Percentiles rank a stretch among this genome's conserved stretches.
phyloP scores from a whole-genome alignment of 2,329 filamentous ascomycete species.

The Nectriaceae sp. region DNA sequence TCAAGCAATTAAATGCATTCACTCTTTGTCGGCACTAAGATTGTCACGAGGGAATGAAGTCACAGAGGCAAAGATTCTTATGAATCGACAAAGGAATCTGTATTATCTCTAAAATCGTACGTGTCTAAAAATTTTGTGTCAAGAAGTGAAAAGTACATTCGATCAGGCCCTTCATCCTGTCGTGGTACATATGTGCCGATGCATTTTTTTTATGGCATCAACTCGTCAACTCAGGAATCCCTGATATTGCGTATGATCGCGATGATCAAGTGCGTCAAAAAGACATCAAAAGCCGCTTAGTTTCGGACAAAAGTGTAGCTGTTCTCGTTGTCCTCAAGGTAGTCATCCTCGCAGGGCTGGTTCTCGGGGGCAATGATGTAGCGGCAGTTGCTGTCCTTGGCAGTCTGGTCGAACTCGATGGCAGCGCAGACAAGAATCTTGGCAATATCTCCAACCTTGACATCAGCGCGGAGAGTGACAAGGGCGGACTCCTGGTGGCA shows the following conservation, averaged over 20 bases:
- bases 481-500: slow-evolving; percentile 23
- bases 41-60: too few species aligned
- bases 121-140: slow-evolving; percentile 9
- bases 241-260: background rate
- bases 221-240: slow-evolving; percentile 5
- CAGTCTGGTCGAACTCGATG: slow-evolving; percentile 20
- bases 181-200: too few species aligned
- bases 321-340: slow-evolving; percentile 21
- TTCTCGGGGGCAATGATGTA: slow-evolving; percentile 23
- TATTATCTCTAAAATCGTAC: slow-evolving; percentile 8
- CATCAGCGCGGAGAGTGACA: slow-evolving; percentile 17
- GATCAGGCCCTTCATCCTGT: background rate
- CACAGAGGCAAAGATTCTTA: background rate
- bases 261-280: background rate
- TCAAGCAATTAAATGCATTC: too few species aligned
- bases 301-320: slow-evolving; percentile 25
- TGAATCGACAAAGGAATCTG: slow-evolving; percentile 3
- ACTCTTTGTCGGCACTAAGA: too few species aligned
- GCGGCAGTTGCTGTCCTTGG: slow-evolving; percentile 24
- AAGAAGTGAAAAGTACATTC: slow-evolving; percentile 11
- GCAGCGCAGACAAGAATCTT: slow-evolving; percentile 23
- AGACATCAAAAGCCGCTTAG: slow-evolving; percentile 6
- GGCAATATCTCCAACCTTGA: slow-evolving; percentile 13
- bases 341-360: slow-evolving; percentile 21
- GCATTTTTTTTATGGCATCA: slow-evolving; percentile 3